phyloP scores from a whole-genome alignment of 257 asterid species.

The Rehmannia glutinosa region DNA sequence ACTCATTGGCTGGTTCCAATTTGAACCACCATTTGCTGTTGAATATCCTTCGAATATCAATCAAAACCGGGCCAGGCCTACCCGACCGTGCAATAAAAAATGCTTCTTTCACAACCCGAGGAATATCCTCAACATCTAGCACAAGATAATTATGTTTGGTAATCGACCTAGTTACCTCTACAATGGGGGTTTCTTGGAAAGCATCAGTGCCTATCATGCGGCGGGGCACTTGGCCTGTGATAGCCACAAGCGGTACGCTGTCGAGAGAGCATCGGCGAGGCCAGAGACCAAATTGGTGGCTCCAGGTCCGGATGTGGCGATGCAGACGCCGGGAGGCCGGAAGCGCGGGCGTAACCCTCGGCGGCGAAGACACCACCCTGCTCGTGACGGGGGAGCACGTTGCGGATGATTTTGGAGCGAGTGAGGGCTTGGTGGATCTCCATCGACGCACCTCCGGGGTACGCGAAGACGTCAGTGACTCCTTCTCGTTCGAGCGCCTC shows the following conservation, averaged over 20 bases:
- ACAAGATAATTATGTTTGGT: slow-evolving; percentile 83
- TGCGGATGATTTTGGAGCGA: slow-evolving; percentile 57
- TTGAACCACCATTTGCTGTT: slow-evolving; percentile 71
- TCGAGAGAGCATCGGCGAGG: slow-evolving; percentile 72
- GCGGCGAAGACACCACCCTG: slow-evolving; percentile 88
- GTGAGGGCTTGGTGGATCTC: slow-evolving; percentile 88
- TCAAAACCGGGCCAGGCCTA: slow-evolving; percentile 76
- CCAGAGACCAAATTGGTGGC: slow-evolving; percentile 86
- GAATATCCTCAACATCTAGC: slow-evolving; percentile 65
- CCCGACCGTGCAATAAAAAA: slow-evolving; percentile 60
- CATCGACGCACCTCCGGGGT: slow-evolving; percentile 90
- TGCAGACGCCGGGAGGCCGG: slow-evolving; percentile 76
- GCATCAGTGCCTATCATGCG: slow-evolving; percentile 85
- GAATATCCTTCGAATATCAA: slow-evolving; percentile 85
- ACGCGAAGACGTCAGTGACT: slow-evolving; percentile 70
- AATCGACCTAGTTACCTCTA: slow-evolving; percentile 78
- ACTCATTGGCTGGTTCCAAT: slow-evolving; percentile 63
- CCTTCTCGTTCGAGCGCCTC: slow-evolving; percentile 90
- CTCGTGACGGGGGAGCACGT: slow-evolving; percentile 84
- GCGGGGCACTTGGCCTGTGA: slow-evolving; percentile 86
- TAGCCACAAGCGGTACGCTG: slow-evolving; percentile 75
- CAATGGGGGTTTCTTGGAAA: slow-evolving; percentile 79
- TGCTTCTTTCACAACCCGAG: slow-evolving; percentile 62
- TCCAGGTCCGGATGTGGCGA: slow-evolving; percentile 92
- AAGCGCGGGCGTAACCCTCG: slow-evolving; percentile 84